phyloP scores from a whole-genome alignment of 139 green algal genomes.

The Chlamydomonas applanata region DNA sequence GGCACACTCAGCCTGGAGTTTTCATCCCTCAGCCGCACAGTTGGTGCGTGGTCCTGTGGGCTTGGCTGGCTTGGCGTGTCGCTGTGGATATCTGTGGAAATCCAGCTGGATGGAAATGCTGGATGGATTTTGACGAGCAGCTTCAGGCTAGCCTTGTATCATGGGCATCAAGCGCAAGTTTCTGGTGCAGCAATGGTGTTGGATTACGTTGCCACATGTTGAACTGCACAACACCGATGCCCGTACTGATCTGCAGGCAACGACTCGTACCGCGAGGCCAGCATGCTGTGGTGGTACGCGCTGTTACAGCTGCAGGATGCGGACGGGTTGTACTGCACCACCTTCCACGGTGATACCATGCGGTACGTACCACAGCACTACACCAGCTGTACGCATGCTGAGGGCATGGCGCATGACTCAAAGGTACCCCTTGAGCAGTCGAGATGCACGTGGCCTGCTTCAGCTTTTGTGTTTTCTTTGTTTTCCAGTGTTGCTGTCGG shows the following conservation, averaged over 20 bases:
- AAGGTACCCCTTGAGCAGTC: too few relatives aligned
- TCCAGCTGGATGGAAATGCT: too few relatives aligned
- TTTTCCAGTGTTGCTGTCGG: neutral
- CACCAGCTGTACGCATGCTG: neutral
- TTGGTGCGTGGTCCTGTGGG: neutral
- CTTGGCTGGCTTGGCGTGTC: neutral
- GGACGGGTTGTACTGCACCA: slow-evolving; percentile 68
- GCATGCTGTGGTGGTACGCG: slow-evolving; percentile 38
- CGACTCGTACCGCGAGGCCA: slow-evolving; percentile 24
- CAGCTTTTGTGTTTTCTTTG: too few relatives aligned
- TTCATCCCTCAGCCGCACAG: slow-evolving; percentile 17
- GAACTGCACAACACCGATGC: neutral
- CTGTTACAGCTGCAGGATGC: slow-evolving; percentile 22
- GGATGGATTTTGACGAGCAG: too few relatives aligned
- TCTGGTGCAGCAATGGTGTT: too few relatives aligned
- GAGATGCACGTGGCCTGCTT: too few relatives aligned
- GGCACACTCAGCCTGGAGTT: slow-evolving; percentile 83
- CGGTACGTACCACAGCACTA: slow-evolving; percentile 27
- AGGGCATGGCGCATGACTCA: too few relatives aligned
- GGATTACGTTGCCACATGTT: too few relatives aligned
- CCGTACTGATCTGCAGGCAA: neutral
- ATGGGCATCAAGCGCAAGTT: too few relatives aligned
- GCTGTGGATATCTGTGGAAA: too few relatives aligned
- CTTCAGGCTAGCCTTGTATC: too few relatives aligned
- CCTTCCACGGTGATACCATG: slow-evolving; percentile 31